These are phyloP conservation scores for Fusarium virguliforme DNA, from an alignment of 2,329 filamentous ascomycete species.

Conservation along the genomic window DNA sequence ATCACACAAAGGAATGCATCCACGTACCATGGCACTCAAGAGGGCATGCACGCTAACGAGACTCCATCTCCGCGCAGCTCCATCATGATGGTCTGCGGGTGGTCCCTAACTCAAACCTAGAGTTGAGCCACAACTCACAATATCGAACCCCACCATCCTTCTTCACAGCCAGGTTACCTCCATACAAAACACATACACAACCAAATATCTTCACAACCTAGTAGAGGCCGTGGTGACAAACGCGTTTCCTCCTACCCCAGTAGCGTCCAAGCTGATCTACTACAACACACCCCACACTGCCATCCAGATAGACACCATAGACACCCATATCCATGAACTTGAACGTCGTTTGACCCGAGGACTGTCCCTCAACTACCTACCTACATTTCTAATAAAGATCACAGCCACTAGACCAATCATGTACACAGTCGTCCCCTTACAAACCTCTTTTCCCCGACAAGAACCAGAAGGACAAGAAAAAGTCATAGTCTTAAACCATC, in stretches of 20 bases:
- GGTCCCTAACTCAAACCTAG: slow-evolving; percentile 12
- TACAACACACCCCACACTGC: background rate
- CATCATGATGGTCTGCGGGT: background rate
- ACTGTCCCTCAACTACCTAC: background rate
- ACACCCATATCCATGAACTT: background rate
- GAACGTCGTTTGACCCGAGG: background rate
- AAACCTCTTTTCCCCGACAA: slow-evolving; percentile 15
- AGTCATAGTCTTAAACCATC: slow-evolving; percentile 46
- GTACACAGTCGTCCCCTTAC: slow-evolving; percentile 16
- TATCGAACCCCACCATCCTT: slow-evolving; percentile 2
- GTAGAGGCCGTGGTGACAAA: too few species aligned
- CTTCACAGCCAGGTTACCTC: slow-evolving; percentile 3
- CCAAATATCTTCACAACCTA: too few species aligned
- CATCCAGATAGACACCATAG: too few species aligned
- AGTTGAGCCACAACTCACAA: slow-evolving; percentile 16
- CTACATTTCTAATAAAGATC: slow-evolving; percentile 7
- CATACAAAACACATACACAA: background rate
- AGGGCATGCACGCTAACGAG: background rate
- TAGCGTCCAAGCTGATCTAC: background rate
- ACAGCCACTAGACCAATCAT: slow-evolving; percentile 14
- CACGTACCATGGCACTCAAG: background rate
- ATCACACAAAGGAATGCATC: background rate
- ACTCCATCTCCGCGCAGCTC: background rate
- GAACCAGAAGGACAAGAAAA: slow-evolving; percentile 25
- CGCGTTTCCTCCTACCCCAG: background rate